phyloP scores from a whole-genome alignment of 768 basidiomycete genomes.

The Kwoniella sp. region DNA sequence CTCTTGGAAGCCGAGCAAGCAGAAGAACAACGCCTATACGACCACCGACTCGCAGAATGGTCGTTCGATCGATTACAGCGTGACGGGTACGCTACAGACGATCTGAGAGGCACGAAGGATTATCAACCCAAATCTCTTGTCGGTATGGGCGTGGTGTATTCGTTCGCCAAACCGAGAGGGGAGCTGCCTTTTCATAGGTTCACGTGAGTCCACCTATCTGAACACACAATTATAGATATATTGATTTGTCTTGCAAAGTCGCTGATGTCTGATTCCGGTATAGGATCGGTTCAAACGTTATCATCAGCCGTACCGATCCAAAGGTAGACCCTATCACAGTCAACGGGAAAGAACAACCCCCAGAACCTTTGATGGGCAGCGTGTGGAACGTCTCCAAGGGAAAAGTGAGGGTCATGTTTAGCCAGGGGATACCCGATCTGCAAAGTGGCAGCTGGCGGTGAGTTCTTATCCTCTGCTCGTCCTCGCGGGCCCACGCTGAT shows the following conservation, averaged over 20 bases:
- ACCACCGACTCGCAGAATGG: constrained; percentile 71
- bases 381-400: constrained; percentile 33
- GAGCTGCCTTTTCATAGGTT: constrained; percentile 68
- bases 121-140: constrained; percentile 11
- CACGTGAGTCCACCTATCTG: constrained; percentile 61
- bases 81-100: constrained; percentile 75
- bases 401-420: constrained; percentile 37
- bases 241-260: background rate
- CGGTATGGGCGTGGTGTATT: constrained; percentile 49
- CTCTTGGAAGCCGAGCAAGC: constrained; percentile 65
- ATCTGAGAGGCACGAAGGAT: constrained; percentile 59
- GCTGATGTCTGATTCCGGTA: constrained; percentile 5
- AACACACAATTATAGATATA: too few relatives aligned
- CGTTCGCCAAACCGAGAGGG: constrained; percentile 67
- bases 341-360: constrained; percentile 42
- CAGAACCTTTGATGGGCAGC: constrained; percentile 23
- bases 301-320: constrained; percentile 69
- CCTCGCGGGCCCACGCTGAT: too few relatives aligned
- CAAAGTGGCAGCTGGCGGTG: constrained; percentile 42
- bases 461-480: constrained; percentile 6
- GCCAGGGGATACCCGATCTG: constrained; percentile 25
- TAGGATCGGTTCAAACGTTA: constrained; percentile 71
- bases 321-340: constrained; percentile 60
- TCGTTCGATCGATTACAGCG: constrained; percentile 63
- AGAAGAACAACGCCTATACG: constrained; percentile 65